Evolutionary conservation across 352 stramenopile species (phyloP).

Genomic region (Albugo candida): DNA sequence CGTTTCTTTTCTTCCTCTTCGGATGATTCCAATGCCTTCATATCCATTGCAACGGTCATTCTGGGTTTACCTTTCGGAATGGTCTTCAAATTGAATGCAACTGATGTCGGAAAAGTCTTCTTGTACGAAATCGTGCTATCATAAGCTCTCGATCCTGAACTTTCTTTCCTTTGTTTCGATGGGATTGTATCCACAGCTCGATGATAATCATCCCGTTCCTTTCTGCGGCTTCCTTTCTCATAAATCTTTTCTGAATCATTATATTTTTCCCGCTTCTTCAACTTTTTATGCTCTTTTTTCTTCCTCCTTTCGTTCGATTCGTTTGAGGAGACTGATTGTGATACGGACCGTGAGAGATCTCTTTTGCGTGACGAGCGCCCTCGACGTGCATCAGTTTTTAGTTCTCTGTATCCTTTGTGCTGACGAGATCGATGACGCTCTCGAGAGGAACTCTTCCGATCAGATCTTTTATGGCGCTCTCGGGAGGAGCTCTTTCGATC

Average conservation of each 20-base stretch:
- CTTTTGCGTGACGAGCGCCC: background rate
- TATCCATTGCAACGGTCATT: no score
- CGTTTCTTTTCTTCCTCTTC: slow-evolving; percentile 22
- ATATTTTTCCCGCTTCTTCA: background rate
- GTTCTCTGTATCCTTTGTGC: no score
- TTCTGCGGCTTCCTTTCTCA: slow-evolving; percentile 1
- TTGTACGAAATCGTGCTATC: background rate
- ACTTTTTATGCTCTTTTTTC: background rate
- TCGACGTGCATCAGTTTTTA: no score
- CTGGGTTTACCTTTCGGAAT: background rate
- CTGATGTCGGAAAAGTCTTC: background rate
- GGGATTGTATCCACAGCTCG: background rate
- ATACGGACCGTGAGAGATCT: slow-evolving; percentile 5
- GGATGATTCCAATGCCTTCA: background rate
- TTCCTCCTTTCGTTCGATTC: background rate
- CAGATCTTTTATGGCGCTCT: background rate
- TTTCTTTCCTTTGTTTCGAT: no score
- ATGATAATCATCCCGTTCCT: slow-evolving; percentile 1
- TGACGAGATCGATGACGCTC: no score
- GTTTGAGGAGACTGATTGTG: slow-evolving; percentile 3
- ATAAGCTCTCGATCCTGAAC: slow-evolving; percentile 7
- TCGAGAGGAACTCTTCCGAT: background rate
- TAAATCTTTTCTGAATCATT: background rate
- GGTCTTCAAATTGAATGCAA: background rate
- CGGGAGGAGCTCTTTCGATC: background rate